Conservation (phyloP, 805 yeast species). For the Pichia deserticola region DNA sequence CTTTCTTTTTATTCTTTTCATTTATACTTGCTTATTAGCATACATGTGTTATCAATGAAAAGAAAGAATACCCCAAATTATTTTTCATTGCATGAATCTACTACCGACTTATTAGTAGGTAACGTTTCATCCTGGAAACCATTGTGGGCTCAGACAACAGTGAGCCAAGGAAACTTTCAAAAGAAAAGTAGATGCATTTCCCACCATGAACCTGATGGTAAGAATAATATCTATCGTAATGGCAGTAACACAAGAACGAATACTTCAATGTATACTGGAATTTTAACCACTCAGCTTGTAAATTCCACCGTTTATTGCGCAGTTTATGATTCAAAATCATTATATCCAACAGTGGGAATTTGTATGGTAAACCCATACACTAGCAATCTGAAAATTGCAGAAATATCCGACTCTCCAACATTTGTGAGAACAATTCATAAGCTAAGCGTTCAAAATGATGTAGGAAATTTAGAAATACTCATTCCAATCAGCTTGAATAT, state of each 20-base stretch:
- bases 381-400: conserved; percentile 32
- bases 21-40: not conserved
- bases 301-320: conserved; percentile 8
- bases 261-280: not conserved
- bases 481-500: conserved; percentile 25
- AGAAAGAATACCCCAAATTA: not conserved
- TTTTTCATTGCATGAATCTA: conserved; percentile 2
- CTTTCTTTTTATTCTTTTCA: not conserved
- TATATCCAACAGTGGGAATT: conserved; percentile 30
- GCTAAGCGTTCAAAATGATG: conserved; percentile 21
- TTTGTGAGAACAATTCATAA: conserved; percentile 38
- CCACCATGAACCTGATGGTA: too few species aligned
- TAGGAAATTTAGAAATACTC: conserved; percentile 29
- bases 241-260: not conserved
- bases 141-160: conserved; percentile 1
- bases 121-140: conserved; percentile 3
- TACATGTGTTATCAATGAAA: not conserved
- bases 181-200: too few species aligned
- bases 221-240: not conserved
- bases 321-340: conserved; percentile 17
- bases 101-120: not conserved
- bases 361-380: conserved; percentile 32
- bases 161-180: too few species aligned
- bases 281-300: not conserved
- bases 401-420: conserved; percentile 38